Percentiles rank a stretch among this genome's conserved stretches.
phyloP scores from a whole-genome alignment of 345 rosid species.

The Theobroma cacao region DNA sequence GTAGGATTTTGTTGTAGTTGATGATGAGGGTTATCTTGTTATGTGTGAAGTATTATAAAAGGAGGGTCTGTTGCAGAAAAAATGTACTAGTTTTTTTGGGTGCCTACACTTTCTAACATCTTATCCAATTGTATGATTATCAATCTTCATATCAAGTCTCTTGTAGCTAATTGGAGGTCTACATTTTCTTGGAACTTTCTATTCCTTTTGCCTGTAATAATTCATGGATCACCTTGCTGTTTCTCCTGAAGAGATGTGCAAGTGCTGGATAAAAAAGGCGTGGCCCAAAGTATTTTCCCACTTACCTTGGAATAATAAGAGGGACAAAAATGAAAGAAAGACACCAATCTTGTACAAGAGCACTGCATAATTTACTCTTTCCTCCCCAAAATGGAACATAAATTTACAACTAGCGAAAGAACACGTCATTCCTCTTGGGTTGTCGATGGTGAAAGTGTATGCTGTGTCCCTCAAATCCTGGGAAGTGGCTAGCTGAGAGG shows the following conservation, averaged over 20 bases:
- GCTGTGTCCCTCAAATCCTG: too few species aligned
- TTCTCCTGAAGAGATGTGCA: not conserved
- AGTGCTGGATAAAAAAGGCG: not conserved
- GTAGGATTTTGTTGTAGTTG: slow-evolving; percentile 27
- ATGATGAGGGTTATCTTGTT: not conserved
- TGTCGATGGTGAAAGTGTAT: too few species aligned
- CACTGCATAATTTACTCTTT: too few species aligned
- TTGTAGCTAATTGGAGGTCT: not conserved
- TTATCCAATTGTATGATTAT: not conserved
- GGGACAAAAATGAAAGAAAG: not conserved
- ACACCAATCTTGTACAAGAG: too few species aligned
- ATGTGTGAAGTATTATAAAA: not conserved
- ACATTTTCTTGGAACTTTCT: not conserved
- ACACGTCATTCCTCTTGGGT: too few species aligned
- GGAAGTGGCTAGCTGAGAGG: too few species aligned
- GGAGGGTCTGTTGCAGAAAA: not conserved
- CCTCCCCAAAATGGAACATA: too few species aligned
- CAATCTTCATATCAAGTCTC: not conserved
- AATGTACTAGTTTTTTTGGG: not conserved
- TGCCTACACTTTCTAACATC: not conserved
- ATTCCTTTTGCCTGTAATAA: not conserved
- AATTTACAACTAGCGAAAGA: too few species aligned
- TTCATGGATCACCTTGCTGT: not conserved
- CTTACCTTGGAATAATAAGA: not conserved
- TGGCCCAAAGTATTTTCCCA: too few species aligned